These are phyloP conservation scores for Pilasporangium apinafurcum DNA, from an alignment of 352 stramenopile genomes.

Conservation along the genomic window DNA sequence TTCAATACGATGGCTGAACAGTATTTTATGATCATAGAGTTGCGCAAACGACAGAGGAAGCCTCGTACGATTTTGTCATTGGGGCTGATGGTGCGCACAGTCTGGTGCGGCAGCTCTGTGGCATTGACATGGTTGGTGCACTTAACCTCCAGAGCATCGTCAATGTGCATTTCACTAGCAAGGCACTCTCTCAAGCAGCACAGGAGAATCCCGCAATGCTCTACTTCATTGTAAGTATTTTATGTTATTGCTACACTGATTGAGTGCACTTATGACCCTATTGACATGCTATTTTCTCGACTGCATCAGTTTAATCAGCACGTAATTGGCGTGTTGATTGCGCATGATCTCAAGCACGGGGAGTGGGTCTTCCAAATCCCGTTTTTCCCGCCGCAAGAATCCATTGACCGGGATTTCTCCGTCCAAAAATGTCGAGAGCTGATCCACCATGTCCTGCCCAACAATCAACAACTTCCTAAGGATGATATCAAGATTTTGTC, in stretches of 20 bases:
- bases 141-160: constrained; percentile 88
- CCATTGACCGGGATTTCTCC: constrained; percentile 57
- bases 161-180: constrained; percentile 93
- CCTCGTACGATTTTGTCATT: constrained; percentile 79
- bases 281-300: neutral
- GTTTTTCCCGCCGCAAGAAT: constrained; percentile 87
- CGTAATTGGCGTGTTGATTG: constrained; percentile 89
- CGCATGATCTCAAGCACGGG: constrained; percentile 83
- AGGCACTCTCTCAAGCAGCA: constrained; percentile 41
- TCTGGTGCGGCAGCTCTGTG: constrained; percentile 56
- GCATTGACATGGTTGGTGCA: constrained; percentile 67
- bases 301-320: constrained; percentile 62
- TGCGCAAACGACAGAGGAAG: constrained; percentile 30
- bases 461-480: neutral
- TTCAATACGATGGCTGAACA: neutral
- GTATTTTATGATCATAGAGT: constrained; percentile 10
- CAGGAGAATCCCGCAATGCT: constrained; percentile 88
- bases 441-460: constrained; percentile 40
- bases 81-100: constrained; percentile 90
- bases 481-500: constrained; percentile 81
- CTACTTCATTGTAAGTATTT: constrained; percentile 83
- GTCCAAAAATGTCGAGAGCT: constrained; percentile 44
- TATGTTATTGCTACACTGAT: neutral
- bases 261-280: neutral
- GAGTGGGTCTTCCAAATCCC: constrained; percentile 93